Evolutionary conservation across 345 rosid species (phyloP), one percentile per base, ranked within the genome.

Genomic region (Sisymbrium altissimum): DNA sequence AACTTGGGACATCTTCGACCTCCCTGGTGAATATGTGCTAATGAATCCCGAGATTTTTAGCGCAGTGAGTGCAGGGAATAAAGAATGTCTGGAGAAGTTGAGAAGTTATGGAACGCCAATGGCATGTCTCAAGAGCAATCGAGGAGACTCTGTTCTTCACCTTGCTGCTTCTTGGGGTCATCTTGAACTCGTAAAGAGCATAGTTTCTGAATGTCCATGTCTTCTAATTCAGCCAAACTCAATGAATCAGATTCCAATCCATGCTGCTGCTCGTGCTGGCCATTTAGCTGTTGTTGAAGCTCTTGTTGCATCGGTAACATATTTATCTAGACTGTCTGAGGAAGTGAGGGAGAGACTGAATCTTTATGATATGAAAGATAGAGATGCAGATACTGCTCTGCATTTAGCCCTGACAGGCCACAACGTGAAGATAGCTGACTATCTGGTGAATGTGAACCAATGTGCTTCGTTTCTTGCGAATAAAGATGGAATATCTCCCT

Each of bases 381-480:
- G 0, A 6, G 6, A 71, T 12, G 84, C 76, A 44, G 25, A 75
- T 19, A 75, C 85, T 6, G 21, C 85, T 35, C 40, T 79, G 52
- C 70, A 38, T 3, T 38, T 38, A 9, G 41, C 41, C 3, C 12
- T 38, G 13, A 63, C 56, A 54, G 14, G 71, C 13, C 13, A 13
- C 41, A 41, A 45, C 7, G 17, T 45, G 49, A 0, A 8, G 4
- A n/a, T 19, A 45, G 49, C 49, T 15, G 17, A 15, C 6, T 45
- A n/a, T 45, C 10, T 45, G 1, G 52, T 66, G 2, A 30, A 29
- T 0, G 68, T 6, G 0, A 7, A 70, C 46, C 7, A 32, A 10
- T 6, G 0, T 1, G 40, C 59, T 6, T 59, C 67, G 1, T 70
- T 70, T 70, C 49, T 70, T 19, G 39, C 7, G 0, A 46, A 35